These are phyloP conservation scores for Corniculantispora saksenae DNA, from an alignment of 2,329 filamentous ascomycete species.

Conservation along the genomic window DNA sequence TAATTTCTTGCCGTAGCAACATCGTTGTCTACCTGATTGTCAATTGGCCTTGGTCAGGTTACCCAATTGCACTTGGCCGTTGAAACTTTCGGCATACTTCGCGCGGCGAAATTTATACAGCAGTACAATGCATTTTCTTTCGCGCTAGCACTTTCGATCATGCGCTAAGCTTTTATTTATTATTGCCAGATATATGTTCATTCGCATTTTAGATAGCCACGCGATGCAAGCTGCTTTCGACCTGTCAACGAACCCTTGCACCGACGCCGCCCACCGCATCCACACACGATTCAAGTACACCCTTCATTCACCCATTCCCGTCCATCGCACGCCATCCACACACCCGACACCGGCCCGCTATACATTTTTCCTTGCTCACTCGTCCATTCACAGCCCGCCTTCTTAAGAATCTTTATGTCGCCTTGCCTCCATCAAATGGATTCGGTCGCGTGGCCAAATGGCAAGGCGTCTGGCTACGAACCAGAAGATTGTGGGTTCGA, in stretches of 20 bases:
- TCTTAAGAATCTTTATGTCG: slow-evolving; percentile 6
- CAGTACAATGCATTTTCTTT: too few species aligned
- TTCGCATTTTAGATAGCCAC: background rate
- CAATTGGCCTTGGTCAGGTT: too few species aligned
- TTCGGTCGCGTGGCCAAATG: slow-evolving; percentile 20
- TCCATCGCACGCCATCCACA: background rate
- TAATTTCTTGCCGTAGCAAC: too few species aligned
- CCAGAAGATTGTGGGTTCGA: slow-evolving; percentile 21
- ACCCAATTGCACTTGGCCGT: too few species aligned
- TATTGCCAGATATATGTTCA: background rate
- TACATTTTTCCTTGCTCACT: too few species aligned
- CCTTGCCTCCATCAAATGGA: slow-evolving; percentile 5
- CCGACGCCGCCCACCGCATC: background rate
- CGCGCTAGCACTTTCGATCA: too few species aligned
- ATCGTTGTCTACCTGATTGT: too few species aligned
- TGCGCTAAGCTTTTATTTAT: too few species aligned
- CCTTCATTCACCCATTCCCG: background rate
- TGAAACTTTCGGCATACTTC: too few species aligned
- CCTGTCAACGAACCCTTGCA: background rate
- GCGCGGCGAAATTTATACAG: too few species aligned
- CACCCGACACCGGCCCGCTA: background rate
- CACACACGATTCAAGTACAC: background rate
- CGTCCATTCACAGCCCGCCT: background rate
- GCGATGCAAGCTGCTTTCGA: background rate
- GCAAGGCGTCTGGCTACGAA: slow-evolving; percentile 20